phyloP scores from a whole-genome alignment of 2,329 filamentous ascomycete species.

The Aspergillus udagawae region DNA sequence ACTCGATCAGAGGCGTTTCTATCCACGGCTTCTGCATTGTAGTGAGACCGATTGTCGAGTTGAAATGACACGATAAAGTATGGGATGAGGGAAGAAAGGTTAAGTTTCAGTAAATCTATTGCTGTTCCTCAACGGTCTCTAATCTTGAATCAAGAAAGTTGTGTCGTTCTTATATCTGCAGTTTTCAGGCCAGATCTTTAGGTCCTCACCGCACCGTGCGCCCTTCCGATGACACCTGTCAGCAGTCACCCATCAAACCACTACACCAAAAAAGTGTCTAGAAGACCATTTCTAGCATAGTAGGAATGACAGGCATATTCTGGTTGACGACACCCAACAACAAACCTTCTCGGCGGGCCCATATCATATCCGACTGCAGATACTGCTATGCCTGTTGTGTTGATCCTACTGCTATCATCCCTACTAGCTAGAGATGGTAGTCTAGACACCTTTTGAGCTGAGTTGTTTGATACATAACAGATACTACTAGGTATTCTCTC shows the following conservation, averaged over 20 bases:
- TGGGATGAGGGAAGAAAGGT: neutral
- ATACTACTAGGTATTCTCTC: too few species aligned
- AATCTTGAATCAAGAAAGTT: neutral
- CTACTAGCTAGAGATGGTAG: too few species aligned
- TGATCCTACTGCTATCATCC: too few species aligned
- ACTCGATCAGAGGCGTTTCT: conserved; percentile 38
- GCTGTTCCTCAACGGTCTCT: neutral
- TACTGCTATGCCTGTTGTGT: too few species aligned
- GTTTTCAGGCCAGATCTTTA: neutral
- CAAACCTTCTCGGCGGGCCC: neutral
- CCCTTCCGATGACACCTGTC: neutral
- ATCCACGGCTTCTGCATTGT: conserved; percentile 32
- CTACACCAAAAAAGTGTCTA: too few species aligned
- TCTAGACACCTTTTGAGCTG: too few species aligned
- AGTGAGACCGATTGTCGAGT: neutral
- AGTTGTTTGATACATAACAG: too few species aligned
- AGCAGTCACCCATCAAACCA: too few species aligned
- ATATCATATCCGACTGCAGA: neutral
- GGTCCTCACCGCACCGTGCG: neutral
- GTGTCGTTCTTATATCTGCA: neutral
- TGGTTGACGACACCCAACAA: too few species aligned
- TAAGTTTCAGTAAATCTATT: neutral
- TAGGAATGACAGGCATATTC: too few species aligned
- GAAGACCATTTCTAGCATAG: too few species aligned
- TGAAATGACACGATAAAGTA: neutral